Base-by-base conservation (phyloP, 805 yeast genomes). In the Jamesozyma rosinii region DNA sequence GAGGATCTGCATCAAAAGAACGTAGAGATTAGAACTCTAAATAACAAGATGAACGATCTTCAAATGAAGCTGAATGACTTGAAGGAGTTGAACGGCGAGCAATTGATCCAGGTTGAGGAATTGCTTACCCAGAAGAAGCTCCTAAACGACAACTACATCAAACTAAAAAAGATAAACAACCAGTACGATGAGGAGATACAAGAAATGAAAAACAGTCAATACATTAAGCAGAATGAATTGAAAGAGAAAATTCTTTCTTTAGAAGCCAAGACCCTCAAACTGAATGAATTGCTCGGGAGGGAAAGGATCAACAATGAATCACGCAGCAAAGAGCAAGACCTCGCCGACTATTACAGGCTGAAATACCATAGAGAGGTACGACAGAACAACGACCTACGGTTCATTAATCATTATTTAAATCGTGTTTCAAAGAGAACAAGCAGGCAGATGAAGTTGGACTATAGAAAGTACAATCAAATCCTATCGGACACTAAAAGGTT, bases 401-500 rank as follows among this genome's bases (percentile, higher is more conserved):
- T 59, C 17, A 53, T 60, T 51, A 61, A 60, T 31, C 58, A 57
- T 17, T 63, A 63, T 38, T 42, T 61, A 40, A 57, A 60, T 40
- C 54, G 57, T 17, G 60, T 62, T 10, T 41, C 63, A 32, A 51
- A 52, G 30, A 59, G 61, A 17, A 51, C 61, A 17, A 53, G 64
- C 2, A 53, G 49, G 30, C 63, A 59, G 35, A 42, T 61, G 26
- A 51, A 58, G 21, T 47, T 54, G 18, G 66, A 61, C 39, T 48
- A 54, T 13, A 41, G 54, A 41, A 60, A 54, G 48, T 46, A 52
- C 14, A 54, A 51, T 31, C 51, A 51, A 35, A 61, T 57, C 26
- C 38, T 53, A n/a, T 38, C 46, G 5, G 34, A 44, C n/a, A 37
- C 44, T 1, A 32, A 32, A 24, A 31, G 35, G 14, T 37, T 41